Evolutionary conservation across 148 eudicot species (phyloP).

Genomic region (Amaranthus hypochondriacus): DNA sequence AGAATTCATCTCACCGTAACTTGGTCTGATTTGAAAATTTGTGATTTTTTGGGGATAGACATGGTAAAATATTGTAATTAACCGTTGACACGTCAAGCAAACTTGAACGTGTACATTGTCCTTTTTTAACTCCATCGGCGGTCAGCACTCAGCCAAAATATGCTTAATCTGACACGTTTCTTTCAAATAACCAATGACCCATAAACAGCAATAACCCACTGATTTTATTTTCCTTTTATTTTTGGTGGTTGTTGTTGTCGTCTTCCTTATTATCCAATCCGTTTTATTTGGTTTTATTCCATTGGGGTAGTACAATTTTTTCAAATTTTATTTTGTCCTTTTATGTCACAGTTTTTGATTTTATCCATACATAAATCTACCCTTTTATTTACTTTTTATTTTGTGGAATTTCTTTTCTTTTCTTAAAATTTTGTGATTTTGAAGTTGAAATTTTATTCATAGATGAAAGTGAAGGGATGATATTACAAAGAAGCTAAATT

Average conservation of each 20-base stretch:
- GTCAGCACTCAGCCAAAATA: slow-evolving; percentile 5
- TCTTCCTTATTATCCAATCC: slow-evolving; percentile 11
- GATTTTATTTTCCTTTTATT: too few species aligned
- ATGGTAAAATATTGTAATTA: neutral
- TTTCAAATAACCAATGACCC: neutral
- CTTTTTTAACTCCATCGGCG: neutral
- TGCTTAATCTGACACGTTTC: slow-evolving; percentile 14
- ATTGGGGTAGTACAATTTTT: neutral
- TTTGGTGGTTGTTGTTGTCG: neutral
- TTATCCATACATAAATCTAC: slow-evolving; percentile 16
- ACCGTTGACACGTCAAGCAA: slow-evolving; percentile 15
- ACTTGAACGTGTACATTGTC: neutral
- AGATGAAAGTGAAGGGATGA: neutral
- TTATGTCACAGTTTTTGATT: slow-evolving; percentile 20
- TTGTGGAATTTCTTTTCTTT: neutral
- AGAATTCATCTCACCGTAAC: too few species aligned
- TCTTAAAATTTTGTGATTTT: neutral
- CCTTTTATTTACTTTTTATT: neutral
- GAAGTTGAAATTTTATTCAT: neutral
- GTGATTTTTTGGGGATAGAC: too few species aligned
- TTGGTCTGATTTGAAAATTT: too few species aligned
- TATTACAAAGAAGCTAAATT: slow-evolving; percentile 20
- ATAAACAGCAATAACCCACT: neutral
- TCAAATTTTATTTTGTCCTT: slow-evolving; percentile 10
- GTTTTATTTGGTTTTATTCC: neutral